Conservation (phyloP, 441 rosid species). For the Populus hybrid region DNA sequence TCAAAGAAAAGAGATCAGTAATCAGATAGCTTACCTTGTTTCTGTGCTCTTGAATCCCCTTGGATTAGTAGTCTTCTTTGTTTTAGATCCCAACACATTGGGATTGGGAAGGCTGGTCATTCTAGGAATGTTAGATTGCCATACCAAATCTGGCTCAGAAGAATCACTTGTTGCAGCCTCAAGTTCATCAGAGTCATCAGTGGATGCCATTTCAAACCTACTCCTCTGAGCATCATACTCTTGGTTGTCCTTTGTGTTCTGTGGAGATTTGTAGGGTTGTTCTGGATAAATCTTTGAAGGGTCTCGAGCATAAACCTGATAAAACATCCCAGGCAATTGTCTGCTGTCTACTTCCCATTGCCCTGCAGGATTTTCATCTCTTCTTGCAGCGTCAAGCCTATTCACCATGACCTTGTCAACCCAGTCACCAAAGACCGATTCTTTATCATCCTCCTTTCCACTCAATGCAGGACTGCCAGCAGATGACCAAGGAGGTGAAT, state of each 20-base stretch:
- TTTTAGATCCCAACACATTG: constrained; percentile 32
- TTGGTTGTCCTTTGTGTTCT: background rate
- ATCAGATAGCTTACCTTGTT: constrained; percentile 42
- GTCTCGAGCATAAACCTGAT: constrained; percentile 43
- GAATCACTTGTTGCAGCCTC: constrained; percentile 92
- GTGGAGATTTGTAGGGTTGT: background rate
- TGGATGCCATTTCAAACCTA: constrained; percentile 11
- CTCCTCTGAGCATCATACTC: background rate
- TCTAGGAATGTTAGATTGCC: constrained; percentile 70
- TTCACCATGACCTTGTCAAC: constrained; percentile 22
- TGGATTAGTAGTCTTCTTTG: constrained; percentile 44
- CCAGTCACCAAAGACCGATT: constrained; percentile 54
- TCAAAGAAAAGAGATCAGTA: background rate
- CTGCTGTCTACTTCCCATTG: constrained; percentile 36
- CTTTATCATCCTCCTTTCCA: constrained; percentile 36
- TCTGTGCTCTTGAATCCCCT: constrained; percentile 48
- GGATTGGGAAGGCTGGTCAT: constrained; percentile 41
- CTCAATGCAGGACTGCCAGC: constrained; percentile 52
- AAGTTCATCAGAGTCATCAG: constrained; percentile 64
- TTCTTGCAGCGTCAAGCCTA: constrained; percentile 25
- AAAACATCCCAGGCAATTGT: constrained; percentile 34
- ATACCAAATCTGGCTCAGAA: constrained; percentile 81
- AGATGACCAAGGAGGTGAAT: constrained; percentile 86
- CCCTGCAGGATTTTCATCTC: constrained; percentile 28
- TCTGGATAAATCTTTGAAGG: constrained; percentile 16